Evolutionary conservation across 2,329 filamentous ascomycete species (phyloP), one percentile per base, ranked within the genome.

Genomic region (Ilyonectria robusta): DNA sequence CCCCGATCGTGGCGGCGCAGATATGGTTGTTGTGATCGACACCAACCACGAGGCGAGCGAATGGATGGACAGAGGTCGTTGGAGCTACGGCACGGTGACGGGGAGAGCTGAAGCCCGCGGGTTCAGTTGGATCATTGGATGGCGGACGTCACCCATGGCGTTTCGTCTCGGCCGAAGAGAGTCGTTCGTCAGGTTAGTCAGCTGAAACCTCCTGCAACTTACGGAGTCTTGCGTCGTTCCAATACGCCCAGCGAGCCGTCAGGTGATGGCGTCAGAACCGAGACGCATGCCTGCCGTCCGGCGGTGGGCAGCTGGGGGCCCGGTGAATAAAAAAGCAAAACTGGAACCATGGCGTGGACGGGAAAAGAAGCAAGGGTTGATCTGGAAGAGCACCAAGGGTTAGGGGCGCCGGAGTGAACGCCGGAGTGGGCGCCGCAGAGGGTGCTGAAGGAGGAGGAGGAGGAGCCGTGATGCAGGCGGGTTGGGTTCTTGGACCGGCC

Each of bases 271-370:
- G 70, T 73, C 65, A 74, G 59, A 51, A 37, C 44, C 26, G 66
- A 62, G 62, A 48, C 42, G 33, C 44, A 59, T 66, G 40, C 31
- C 40, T 17, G 13, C 15, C 15, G 40, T 42, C 40, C n/a, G 40
- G 9, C 29, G 42, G 59, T 48, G 56, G 63, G 9, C 37, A 54
- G 21, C 19, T 62, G 26, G 37, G 56, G 29, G 40, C 50, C 31
- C 59, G 60, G 62, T 66, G 59, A 59, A 46, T 15, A 40, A 74
- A 73, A 72, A 74, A 73, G 72, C 58, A 73, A 72, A 37, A 42
- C 29, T n/a, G n/a, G 33, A 60, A 53, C 42, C 65, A 50, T 59
- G 50, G 42, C 40, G 56, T 58, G 55, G 44, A 50, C 56, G 19
- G 35, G 21, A 56, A 35, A 46, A 37, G 48, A 58, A 69, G 61